These are phyloP conservation scores for Cercospora citrullina DNA, from an alignment of 2,329 filamentous ascomycete species.

Conservation along the genomic window DNA sequence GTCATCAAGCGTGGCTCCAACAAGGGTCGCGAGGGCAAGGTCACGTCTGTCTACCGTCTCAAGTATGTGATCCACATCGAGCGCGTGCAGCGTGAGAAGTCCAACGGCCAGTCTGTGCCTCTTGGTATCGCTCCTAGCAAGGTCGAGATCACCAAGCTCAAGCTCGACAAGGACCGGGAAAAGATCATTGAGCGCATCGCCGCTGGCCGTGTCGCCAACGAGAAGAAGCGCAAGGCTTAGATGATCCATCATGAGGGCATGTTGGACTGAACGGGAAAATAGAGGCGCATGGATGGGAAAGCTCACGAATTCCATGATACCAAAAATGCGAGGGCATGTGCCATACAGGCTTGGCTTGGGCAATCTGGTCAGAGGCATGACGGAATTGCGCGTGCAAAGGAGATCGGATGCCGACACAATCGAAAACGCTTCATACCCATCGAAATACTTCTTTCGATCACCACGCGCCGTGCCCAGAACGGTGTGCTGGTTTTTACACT, in stretches of 20 bases:
- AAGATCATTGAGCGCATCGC: slow-evolving; percentile 83
- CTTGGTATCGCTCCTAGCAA: slow-evolving; percentile 95
- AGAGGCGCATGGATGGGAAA: slow-evolving; percentile 10
- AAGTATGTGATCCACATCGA: slow-evolving; percentile 98
- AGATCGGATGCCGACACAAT: slow-evolving; percentile 15
- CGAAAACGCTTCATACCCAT: slow-evolving; percentile 17
- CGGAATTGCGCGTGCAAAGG: slow-evolving; percentile 9
- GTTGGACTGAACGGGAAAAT: slow-evolving; percentile 14
- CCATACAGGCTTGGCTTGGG: neutral
- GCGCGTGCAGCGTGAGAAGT: slow-evolving; percentile 96
- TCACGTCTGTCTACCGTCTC: slow-evolving; percentile 95
- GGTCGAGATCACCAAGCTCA: slow-evolving; percentile 97
- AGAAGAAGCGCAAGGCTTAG: slow-evolving; percentile 53
- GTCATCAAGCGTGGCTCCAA: slow-evolving; percentile 86
- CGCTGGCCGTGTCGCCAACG: slow-evolving; percentile 68
- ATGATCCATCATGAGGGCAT: slow-evolving; percentile 11
- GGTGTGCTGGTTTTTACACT: slow-evolving; percentile 13
- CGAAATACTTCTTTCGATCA: slow-evolving; percentile 6
- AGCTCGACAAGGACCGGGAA: slow-evolving; percentile 95
- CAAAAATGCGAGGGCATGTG: slow-evolving; percentile 6
- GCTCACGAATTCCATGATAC: slow-evolving; percentile 13
- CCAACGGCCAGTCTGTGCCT: slow-evolving; percentile 91
- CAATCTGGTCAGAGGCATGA: slow-evolving; percentile 10
- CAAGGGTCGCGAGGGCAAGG: slow-evolving; percentile 98
- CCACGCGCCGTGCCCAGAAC: slow-evolving; percentile 12